These are phyloP conservation scores for Cenchrus purpureus DNA, from an alignment of 176 grass and related monocot genomes.

Conservation along the genomic window DNA sequence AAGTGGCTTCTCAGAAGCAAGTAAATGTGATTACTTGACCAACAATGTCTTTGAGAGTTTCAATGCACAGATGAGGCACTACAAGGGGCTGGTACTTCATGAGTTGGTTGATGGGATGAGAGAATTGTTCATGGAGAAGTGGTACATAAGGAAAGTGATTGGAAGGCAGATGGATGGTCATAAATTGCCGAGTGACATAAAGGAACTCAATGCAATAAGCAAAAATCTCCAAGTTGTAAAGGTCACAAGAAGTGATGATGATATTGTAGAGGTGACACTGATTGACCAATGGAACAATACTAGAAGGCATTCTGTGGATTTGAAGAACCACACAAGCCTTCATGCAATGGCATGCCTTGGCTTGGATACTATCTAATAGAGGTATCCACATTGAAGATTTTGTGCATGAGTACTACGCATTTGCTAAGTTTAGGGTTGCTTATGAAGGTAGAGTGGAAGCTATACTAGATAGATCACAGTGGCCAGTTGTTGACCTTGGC, in stretches of 20 bases:
- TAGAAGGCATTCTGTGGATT: not conserved
- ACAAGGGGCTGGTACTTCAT: too few relatives aligned
- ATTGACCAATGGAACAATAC: not conserved
- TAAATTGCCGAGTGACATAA: not conserved
- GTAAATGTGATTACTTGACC: too few relatives aligned
- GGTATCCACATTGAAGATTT: too few relatives aligned
- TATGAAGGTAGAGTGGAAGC: not conserved
- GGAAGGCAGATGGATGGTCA: not conserved
- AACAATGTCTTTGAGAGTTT: too few relatives aligned
- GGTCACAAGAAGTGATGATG: not conserved
- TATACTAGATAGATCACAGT: not conserved
- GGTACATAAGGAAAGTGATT: too few relatives aligned
- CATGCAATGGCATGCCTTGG: not conserved
- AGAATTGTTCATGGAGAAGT: too few relatives aligned
- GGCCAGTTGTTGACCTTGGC: not conserved
- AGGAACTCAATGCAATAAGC: not conserved
- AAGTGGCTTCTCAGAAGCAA: too few relatives aligned
- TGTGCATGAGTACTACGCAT: too few relatives aligned
- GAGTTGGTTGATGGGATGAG: too few relatives aligned
- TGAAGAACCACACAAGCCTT: not conserved
- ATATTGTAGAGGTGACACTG: not conserved
- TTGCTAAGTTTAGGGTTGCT: not conserved
- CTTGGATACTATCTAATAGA: too few relatives aligned
- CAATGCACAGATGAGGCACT: too few relatives aligned
- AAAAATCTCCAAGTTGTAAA: not conserved